These are phyloP conservation scores for Plenodomus lindquistii DNA, from an alignment of 2,329 filamentous ascomycete genomes.

Conservation along the genomic window DNA sequence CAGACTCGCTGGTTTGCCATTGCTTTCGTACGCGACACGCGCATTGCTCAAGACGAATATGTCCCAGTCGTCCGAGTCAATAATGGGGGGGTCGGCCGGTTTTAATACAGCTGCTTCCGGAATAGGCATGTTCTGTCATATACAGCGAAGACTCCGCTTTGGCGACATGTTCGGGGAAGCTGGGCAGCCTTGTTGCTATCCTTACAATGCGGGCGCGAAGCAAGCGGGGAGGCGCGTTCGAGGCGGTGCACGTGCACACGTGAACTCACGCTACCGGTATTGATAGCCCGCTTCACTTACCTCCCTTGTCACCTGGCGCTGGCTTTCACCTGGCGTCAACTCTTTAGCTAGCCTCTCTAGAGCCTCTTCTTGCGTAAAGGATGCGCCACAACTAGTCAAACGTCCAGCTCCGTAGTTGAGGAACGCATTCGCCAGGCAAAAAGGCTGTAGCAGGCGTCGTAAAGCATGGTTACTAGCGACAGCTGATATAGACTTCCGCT, in stretches of 20 bases:
- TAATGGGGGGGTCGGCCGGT: constrained; percentile 45
- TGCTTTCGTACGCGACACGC: constrained; percentile 61
- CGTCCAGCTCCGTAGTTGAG: too few species aligned
- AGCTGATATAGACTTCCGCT: too few species aligned
- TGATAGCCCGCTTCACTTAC: neutral
- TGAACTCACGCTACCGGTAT: constrained; percentile 1
- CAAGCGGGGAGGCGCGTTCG: constrained; percentile 9
- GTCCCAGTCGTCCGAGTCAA: constrained; percentile 59
- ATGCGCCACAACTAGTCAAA: too few species aligned
- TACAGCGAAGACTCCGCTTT: constrained; percentile 10
- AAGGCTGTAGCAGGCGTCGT: too few species aligned
- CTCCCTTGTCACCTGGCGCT: too few species aligned
- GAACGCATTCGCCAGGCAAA: too few species aligned
- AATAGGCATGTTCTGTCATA: constrained; percentile 23
- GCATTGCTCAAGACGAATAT: constrained; percentile 66
- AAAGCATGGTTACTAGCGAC: too few species aligned
- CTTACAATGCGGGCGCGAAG: constrained; percentile 7
- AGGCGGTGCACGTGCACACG: constrained; percentile 5
- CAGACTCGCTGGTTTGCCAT: constrained; percentile 59
- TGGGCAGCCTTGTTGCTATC: neutral
- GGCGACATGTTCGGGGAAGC: neutral
- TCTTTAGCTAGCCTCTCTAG: too few species aligned
- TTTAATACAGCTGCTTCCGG: constrained; percentile 46
- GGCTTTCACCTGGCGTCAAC: too few species aligned
- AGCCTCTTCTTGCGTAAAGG: too few species aligned